These are phyloP conservation scores for Solanum infundibuliforme DNA, from an alignment of 257 asterid genomes.

Conservation along the genomic window DNA sequence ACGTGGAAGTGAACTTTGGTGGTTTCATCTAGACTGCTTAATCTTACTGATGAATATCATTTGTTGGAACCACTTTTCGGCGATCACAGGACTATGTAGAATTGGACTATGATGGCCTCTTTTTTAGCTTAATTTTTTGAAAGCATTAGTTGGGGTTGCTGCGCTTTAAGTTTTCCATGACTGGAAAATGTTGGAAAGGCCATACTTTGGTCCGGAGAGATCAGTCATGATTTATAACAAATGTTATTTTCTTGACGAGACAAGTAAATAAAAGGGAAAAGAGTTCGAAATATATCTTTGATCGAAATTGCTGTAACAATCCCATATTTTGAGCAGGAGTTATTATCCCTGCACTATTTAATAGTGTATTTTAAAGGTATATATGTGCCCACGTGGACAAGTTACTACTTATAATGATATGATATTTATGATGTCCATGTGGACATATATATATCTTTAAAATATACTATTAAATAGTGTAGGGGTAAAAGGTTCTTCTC, in stretches of 20 bases:
- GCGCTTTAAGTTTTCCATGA: not conserved
- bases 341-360: too few relatives aligned
- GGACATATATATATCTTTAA: too few relatives aligned
- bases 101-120: not conserved
- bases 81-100: not conserved
- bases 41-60: not conserved
- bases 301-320: too few relatives aligned
- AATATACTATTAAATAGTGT: too few relatives aligned
- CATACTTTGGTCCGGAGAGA: not conserved
- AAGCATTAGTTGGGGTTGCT: not conserved
- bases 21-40: not conserved
- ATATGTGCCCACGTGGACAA: too few relatives aligned
- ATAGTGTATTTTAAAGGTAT: too few relatives aligned
- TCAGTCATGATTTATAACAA: not conserved
- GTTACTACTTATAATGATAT: too few relatives aligned
- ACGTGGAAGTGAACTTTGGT: not conserved
- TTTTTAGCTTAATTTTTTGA: not conserved
- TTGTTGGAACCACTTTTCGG: not conserved
- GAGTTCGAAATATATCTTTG: too few relatives aligned
- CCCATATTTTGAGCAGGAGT: too few relatives aligned
- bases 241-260: not conserved
- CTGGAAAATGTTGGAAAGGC: not conserved
- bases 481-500: too few relatives aligned
- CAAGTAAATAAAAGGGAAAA: not conserved
- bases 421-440: too few relatives aligned